These are phyloP conservation scores for Pythium volutum DNA, from an alignment of 352 stramenopile genomes.

Conservation along the genomic window DNA sequence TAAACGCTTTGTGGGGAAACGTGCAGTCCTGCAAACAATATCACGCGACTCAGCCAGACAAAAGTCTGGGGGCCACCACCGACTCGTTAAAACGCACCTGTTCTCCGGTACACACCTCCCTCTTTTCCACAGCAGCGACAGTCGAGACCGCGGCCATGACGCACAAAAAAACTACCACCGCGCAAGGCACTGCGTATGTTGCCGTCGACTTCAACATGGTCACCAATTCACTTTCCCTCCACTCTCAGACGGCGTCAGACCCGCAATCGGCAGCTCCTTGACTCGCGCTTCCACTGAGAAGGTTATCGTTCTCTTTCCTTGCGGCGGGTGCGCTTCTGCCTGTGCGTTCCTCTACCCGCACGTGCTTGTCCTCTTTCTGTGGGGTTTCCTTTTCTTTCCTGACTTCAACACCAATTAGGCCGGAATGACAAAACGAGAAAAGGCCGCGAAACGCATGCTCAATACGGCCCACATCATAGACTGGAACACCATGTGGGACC, in stretches of 20 bases:
- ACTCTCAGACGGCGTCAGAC: not conserved
- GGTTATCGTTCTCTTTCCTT: not conserved
- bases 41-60: too few species aligned
- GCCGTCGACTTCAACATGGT: not conserved
- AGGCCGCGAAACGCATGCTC: constrained; percentile 17
- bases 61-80: too few species aligned
- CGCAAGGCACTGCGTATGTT: not conserved
- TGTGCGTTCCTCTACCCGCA: not conserved
- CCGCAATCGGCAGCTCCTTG: not conserved
- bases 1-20: not conserved
- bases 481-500: constrained; percentile 4
- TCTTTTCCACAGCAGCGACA: not conserved
- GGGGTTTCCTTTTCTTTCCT: not conserved
- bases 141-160: not conserved
- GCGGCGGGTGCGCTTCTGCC: not conserved
- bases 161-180: not conserved
- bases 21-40: not conserved
- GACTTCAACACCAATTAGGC: constrained; percentile 17
- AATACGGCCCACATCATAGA: not conserved
- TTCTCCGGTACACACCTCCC: not conserved
- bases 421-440: not conserved
- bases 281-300: not conserved
- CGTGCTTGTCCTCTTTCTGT: not conserved
- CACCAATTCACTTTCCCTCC: not conserved
- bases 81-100: not conserved